Evolutionary conservation across 2,329 filamentous ascomycete species (phyloP), one percentile per base, ranked within the genome.

Genomic region (Penicillium sp.): DNA sequence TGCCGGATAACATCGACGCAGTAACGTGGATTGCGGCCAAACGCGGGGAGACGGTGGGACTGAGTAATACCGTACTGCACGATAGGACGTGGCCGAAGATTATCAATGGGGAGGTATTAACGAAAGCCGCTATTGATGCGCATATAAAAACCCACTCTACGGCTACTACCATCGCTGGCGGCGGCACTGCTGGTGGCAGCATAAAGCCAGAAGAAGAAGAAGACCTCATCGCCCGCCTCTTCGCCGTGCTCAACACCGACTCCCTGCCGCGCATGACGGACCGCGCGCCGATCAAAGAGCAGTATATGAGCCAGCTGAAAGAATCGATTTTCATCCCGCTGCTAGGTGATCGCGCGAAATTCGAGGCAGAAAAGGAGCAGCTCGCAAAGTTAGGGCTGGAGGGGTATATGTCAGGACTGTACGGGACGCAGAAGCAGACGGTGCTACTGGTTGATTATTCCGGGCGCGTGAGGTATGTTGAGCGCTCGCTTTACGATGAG

Each of bases 391-490:
- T 38, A 21, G 55, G 57, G 7, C 59, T 65, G 14, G 50, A 66
- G 65, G 61, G 71, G 62, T 71, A 79, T 65, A 61, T 70, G 50
- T 75, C 72, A 56, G 81, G 81, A 0, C 70, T 79, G 7, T 88
- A 88, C 65, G 85, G 84, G 0, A 88, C 85, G 2, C 82, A 85
- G 65, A 84, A 84, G 68, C 84, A 87, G 66, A 84, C 82, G 1
- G 71, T 87, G 7, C 73, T 87, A 2, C 68, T 88, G 14, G 82
- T 85, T 20, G 74, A 79, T 62, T 70, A 71, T 28, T 64, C 78
- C n/a, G 83, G 83, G 2, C 76, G 77, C 53, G 77, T 85, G 35
- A 81, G 77, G n/a, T 87, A 83, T 63, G 75, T 86, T 33, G 85
- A 88, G 68, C 74, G 84, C 56, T 86, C 83, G 18, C 66, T 87